Evolutionary conservation across 2,329 filamentous ascomycete genomes (phyloP), one percentile per base, ranked within the genome.

Genomic region (Fusarium secorum): DNA sequence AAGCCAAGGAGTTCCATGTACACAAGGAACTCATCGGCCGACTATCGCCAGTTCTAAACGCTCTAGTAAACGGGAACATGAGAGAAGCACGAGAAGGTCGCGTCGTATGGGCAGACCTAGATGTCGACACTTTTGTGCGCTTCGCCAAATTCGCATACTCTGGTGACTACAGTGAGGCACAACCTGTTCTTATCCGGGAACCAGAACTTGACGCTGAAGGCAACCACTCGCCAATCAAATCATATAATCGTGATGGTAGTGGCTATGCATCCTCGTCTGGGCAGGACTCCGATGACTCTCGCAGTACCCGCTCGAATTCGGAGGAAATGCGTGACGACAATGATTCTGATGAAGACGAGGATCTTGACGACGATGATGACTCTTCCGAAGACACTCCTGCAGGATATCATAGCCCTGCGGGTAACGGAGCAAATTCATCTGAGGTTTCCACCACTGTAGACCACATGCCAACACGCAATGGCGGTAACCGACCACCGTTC

Each of bases 51-150:
- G 67, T 64, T 5, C 72, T 77, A 18, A 70, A 74, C 38, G 56
- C 66, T 17, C 65, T 76, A 2, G 72, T 77, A 30, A 75, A 76
- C 52, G 75, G 75, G 4, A 65, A 46, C 8, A 75, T 77, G 75
- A 72, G 62, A 51, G 75, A 77, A 49, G 74, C 75, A 14, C 49
- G 38, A 24, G 72, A 77, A 45, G 69, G 74, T 3, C 65, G 71
- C 9, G 71, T 75, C 28, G 63, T 75, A 36, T 77, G 75, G 75
- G 55, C 39, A 18, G 75, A 77, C 38, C 54, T 75, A 15, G 68
- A 76, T 18, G 66, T 69, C 24, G 74, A 73, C 36, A 77, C 75
- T n/a, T 77, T 77, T 68, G 64, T 77, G 35, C 75, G 72, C 20
- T 76, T 77, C 46, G 71, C 72, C 53, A 67, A 74, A 58, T 77